Evolutionary conservation across 208 protist genomes (phyloP).

Genomic region (Tritrichomonas musculus): DNA sequence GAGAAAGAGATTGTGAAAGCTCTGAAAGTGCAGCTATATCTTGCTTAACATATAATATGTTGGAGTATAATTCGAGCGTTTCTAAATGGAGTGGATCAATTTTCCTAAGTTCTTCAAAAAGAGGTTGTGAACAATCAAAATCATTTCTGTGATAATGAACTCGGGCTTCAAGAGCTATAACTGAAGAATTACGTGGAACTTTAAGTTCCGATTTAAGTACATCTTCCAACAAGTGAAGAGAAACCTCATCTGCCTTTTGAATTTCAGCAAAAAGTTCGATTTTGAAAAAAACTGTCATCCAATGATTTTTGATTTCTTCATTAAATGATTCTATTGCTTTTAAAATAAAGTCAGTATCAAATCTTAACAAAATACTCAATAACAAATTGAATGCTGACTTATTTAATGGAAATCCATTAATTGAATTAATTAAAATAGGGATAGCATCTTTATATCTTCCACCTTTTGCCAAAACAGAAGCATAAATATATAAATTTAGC

Average conservation of each 20-base stretch:
- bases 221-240: no score
- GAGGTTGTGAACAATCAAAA: background rate
- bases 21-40: background rate
- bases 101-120: background rate
- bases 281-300: background rate
- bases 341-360: background rate
- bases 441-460: background rate
- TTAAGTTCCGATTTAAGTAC: background rate
- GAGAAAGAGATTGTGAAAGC: background rate
- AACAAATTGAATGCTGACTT: background rate
- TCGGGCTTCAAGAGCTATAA: slow-evolving; percentile 4
- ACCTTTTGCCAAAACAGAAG: background rate
- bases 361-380: background rate
- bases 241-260: background rate
- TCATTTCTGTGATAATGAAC: background rate
- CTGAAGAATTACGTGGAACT: background rate
- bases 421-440: background rate
- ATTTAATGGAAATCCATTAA: background rate
- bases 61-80: slow-evolving; percentile 9
- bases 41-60: slow-evolving; percentile 34
- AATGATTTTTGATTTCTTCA: background rate
- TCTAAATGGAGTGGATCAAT: background rate
- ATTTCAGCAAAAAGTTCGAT: background rate
- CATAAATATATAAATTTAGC: background rate
- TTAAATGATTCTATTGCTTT: background rate